Conservation (phyloP, 1,284 basidiomycete genomes). For the Phellopilus nigrolimitatus region DNA sequence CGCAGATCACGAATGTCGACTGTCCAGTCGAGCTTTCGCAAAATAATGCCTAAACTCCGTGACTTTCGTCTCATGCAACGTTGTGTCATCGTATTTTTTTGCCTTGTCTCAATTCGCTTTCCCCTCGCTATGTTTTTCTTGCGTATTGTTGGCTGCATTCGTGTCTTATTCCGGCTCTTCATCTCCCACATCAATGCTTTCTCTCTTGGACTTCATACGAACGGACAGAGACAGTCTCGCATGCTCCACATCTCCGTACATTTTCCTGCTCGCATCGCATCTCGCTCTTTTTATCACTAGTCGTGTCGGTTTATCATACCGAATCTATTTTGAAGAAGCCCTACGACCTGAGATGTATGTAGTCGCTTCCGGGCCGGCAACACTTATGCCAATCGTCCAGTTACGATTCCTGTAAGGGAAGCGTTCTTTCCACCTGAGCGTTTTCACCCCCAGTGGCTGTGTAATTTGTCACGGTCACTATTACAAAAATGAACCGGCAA, state of each 20-base stretch:
- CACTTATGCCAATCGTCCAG: too few species aligned
- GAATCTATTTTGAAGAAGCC: background rate
- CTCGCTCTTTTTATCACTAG: background rate
- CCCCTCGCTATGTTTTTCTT: background rate
- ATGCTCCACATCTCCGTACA: background rate
- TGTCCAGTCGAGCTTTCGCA: conserved; percentile 75
- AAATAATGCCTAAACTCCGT: conserved; percentile 38
- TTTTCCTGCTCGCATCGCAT: background rate
- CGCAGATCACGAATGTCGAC: conserved; percentile 54
- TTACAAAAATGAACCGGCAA: too few species aligned
- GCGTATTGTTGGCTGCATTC: background rate
- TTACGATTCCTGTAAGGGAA: background rate
- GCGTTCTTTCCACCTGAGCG: too few species aligned
- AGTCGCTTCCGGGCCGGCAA: too few species aligned
- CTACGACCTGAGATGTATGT: background rate
- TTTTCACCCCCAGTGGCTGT: too few species aligned
- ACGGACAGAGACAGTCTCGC: background rate
- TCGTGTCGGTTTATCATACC: background rate
- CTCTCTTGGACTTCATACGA: background rate
- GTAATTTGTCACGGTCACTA: too few species aligned
- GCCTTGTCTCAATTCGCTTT: background rate
- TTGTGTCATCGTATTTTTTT: background rate
- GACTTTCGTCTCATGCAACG: background rate
- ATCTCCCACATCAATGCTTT: background rate
- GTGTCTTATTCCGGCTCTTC: background rate